Evolutionary conservation across 2,329 filamentous ascomycete species (phyloP), one percentile per base, ranked within the genome.

Genomic region (Ilyonectria destructans): DNA sequence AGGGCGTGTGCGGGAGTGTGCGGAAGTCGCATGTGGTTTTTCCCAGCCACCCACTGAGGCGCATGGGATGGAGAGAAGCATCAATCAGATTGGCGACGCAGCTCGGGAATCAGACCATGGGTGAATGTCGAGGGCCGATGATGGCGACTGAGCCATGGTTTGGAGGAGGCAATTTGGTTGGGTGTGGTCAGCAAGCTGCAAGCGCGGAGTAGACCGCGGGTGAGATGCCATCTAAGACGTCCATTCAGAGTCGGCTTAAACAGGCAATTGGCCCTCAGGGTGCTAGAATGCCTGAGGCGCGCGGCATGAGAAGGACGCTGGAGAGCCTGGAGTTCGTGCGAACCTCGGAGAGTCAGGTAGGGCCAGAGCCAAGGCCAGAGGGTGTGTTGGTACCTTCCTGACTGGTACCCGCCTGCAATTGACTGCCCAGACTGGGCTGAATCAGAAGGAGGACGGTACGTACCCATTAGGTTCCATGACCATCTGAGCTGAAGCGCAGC

Each of bases 1-100:
- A 66, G 67, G 65, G 72, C 68, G 72, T 68, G 74, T 69, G 69
- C 66, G 68, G 67, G 65, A 75, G 71, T 67, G 67, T 69, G 63
- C 59, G 60, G 69, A 60, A 65, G 69, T 75, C 58, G 71, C 71
- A 69, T 65, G 58, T 63, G 54, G 56, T 37, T 31, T 51, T 58
- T 59, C 49, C 72, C 72, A 75, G 74, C 74, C 74, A 76, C 74
- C 72, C 67, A 69, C 56, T 59, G 64, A 48, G 69, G 72, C 59
- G 59, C 69, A 73, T 62, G 65, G 55, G 55, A 62, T 51, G 62
- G 66, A 31, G 61, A 66, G 65, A 49, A 45, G 67, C 54, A 61
- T 59, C 51, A 52, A 59, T 58, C 58, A 67, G 67, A 71, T 69
- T 74, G 73, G 65, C 66, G 69, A 75, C 68, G 48, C 54, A 62